Base-by-base conservation (phyloP, 352 stramenopile genomes). In the Pythium brachiatum region DNA sequence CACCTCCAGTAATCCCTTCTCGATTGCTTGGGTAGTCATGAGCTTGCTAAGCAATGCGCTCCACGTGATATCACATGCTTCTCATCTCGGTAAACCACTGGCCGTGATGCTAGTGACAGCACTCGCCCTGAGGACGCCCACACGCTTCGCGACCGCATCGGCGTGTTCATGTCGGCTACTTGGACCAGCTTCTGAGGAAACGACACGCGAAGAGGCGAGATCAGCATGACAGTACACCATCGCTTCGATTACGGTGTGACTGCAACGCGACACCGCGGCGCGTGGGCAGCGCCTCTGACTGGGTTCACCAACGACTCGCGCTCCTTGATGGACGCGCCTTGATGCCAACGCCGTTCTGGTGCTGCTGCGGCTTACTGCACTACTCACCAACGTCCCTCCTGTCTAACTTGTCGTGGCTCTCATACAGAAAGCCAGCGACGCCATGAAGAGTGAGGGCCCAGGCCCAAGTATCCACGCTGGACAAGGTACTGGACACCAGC, bases 101-200 rank as follows among this genome's bases (percentile, higher is more conserved):
- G 88, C 78, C 32, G 72, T 70, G 27, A 31, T 79, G 78, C 11
- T 86, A 80, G 53, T 90, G 93, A 96, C 43, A 99, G 88, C 21
- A 96, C 89, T 51, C 88, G 82, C 98, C 98, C 99, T 32, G 99
- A 97, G 57, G 97, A 89, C 20, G 94, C 89, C 97, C 97, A 99
- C 8, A 98, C 97, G 44, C 99, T 81, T 29, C 97, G 83, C 23
- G 93, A 94, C 11, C 98, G 90, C 29, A 82, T 92, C 57, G 97
- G 83, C 96, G 99, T 99, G 83, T 99, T 99, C 79, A 97, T 99
- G 73, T 99, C 97, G 2, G 97, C 97, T 18, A 99, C 97, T 80
- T 99, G 97, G 7, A 99, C 97, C 6, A 99, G 84, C 70, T 98
- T 97, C 73, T 99, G 97, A 54, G 99, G 78, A 51, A 91, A 98